Evolutionary conservation across 78 protist genomes (phyloP), one percentile per base, ranked within the genome.

Genomic region (Cavenderia fasciculata): DNA sequence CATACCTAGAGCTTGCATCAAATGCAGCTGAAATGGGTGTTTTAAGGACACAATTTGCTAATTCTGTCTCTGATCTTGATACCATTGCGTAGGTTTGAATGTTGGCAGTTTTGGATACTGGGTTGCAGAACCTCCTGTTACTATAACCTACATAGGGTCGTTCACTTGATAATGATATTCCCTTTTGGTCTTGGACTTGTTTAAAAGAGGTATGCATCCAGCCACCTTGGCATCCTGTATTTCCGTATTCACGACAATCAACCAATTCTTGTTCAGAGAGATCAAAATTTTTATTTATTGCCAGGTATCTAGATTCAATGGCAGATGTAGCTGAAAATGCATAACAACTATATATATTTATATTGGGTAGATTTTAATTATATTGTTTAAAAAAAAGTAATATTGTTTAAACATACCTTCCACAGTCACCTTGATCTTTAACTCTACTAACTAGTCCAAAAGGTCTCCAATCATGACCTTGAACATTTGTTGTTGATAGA

Each of bases 191-290:
- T 0, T 0, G 14, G 14, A 70, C 25, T 51, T 70, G 51, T 29
- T 46, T 51, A 33, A 19, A 70, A 10, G 41, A 2, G 8, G 46
- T 46, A 21, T 70, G 59, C 62, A 51, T 46, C 62, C 57, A 44
- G 5, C 74, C 75, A 29, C 75, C 75, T 51, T n/a, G 46, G 3
- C 77, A 70, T 51, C 62, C 62, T 16, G 47, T 44, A 33, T 70
- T 70, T n/a, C 34, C 62, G 63, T 21, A 27, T 51, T 2, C 11
- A 6, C 18, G 12, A 33, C 77, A 70, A 49, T 46, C 77, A 51
- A 70, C 77, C 25, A 70, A 18, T 3, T 70, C 0, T 70, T 70
- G 77, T 19, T 46, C 77, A 3, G 77, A 70, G 19, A 70, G 21
- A 10, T 0, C n/a, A 14, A n/a, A 1, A 14, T 27, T 27, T n/a